phyloP scores from a whole-genome alignment of 805 yeast genomes.

The Kregervanrija pseudodelftensis region DNA sequence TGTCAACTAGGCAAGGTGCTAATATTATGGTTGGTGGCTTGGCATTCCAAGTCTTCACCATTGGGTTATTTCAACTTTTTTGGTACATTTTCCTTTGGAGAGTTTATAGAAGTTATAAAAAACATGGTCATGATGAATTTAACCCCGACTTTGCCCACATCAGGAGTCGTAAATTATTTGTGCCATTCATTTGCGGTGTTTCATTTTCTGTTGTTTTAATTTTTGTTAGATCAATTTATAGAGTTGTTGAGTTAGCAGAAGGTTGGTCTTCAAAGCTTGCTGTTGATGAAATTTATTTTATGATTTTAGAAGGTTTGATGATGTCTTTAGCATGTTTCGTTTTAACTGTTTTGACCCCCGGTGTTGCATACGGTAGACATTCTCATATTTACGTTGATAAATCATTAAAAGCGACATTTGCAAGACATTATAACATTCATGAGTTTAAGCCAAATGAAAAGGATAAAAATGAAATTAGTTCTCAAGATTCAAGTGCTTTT shows the following conservation, averaged over 20 bases:
- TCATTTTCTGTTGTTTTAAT: constrained; percentile 45
- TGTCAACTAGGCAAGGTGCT: constrained; percentile 40
- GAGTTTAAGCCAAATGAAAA: constrained; percentile 5
- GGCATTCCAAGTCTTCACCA: constrained; percentile 65
- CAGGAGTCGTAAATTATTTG: constrained; percentile 31
- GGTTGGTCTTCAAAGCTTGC: constrained; percentile 70
- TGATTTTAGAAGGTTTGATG: constrained; percentile 58
- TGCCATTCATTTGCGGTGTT: constrained; percentile 38
- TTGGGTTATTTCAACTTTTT: constrained; percentile 51
- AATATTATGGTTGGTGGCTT: constrained; percentile 73
- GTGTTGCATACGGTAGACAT: constrained; percentile 38
- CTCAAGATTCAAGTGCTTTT: neutral
- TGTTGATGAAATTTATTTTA: constrained; percentile 49
- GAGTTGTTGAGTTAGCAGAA: constrained; percentile 63
- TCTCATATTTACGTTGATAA: constrained; percentile 15
- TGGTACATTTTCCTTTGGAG: constrained; percentile 40
- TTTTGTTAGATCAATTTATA: constrained; percentile 62
- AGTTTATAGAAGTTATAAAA: constrained; percentile 24
- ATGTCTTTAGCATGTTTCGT: constrained; percentile 41
- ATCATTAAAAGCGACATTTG: constrained; percentile 5
- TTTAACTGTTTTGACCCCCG: constrained; percentile 58
- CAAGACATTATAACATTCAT: constrained; percentile 1
- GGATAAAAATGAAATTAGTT: constrained; percentile 1
- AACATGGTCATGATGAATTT: constrained; percentile 28
- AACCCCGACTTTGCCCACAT: constrained; percentile 29